Evolutionary conservation across 2,329 filamentous ascomycete species (phyloP), one percentile per base, ranked within the genome.

Genomic region (Geoglossum cookeanum): DNA sequence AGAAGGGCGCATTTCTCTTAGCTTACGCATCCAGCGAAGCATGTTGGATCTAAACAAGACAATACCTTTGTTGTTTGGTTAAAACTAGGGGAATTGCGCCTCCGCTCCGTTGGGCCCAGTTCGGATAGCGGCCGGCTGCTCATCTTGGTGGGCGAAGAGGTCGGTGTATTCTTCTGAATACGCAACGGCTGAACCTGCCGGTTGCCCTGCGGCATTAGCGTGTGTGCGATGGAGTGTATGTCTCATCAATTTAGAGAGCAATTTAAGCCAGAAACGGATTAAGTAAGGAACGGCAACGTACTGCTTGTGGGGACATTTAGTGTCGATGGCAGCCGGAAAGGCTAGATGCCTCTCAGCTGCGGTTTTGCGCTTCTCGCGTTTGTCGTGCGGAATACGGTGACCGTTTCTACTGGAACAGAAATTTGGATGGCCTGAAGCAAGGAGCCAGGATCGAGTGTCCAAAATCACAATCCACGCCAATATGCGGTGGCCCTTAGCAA

Each of bases 61-160:
- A 62, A 57, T 75, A 90, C 85, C 78, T 85, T 88, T 59, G 74
- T 76, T 60, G 73, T 70, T 69, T 90, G 85, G 65, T 85, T 89
- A 80, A 84, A 94, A 74, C 85, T 94, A 56, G 90, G 89, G 55
- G 90, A 96, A 74, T 97, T 97, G 65, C 90, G 80, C 68, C 91
- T 81, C 70, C 82, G 84, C 71, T 90, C 87, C 61, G 85, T 85
- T 56, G 86, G 85, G 64, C 85, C 87, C 66, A 98, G 82, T 74
- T 98, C 92, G 60, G 88, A 86, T 62, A 98, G 78, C 59, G 92
- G 86, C 64, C 85, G 82, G 66, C 83, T 75, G 68, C 73, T 76
- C 74, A 79, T 78, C 69, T 83, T 90, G 65, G 74, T 70, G 49
- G 84, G 80, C 59, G 83, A 82, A 57, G 76, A 68, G 60, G 70